Conservation (phyloP, 805 yeast species). For the Kodamaea kaohsiungensis region DNA sequence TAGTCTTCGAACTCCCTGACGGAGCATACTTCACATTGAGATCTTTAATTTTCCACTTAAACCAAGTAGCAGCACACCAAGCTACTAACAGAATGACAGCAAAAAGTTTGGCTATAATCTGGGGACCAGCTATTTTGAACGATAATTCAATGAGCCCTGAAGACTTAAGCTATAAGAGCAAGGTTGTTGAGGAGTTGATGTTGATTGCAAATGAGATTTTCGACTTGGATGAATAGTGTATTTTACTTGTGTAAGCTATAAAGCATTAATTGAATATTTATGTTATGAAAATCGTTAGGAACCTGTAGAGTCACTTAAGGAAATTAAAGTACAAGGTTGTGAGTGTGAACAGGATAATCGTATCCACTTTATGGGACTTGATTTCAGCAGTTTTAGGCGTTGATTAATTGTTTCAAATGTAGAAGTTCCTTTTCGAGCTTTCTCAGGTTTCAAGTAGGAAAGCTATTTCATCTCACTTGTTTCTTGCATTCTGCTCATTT, state of each 20-base stretch:
- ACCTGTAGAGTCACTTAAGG: too few relatives aligned
- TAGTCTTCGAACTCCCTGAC: constrained; percentile 89
- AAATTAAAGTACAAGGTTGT: too few relatives aligned
- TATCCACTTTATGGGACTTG: too few relatives aligned
- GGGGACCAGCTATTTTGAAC: constrained; percentile 90
- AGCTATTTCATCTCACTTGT: too few relatives aligned
- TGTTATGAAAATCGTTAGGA: not conserved
- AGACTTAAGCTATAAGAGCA: constrained; percentile 74
- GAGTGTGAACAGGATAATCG: too few relatives aligned
- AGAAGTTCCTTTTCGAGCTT: too few relatives aligned
- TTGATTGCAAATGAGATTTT: constrained; percentile 78
- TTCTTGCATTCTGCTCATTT: too few relatives aligned
- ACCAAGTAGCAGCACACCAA: constrained; percentile 65
- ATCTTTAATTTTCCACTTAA: constrained; percentile 80
- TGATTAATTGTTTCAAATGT: too few relatives aligned
- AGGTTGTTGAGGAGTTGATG: constrained; percentile 82
- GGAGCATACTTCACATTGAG: constrained; percentile 92
- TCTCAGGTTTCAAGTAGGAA: too few relatives aligned
- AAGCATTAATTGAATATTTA: not conserved
- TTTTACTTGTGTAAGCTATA: not conserved
- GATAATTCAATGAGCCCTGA: constrained; percentile 64
- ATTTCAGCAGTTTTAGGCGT: too few relatives aligned
- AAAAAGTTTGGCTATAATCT: constrained; percentile 80
- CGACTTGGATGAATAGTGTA: constrained; percentile 29
- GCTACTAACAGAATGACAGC: constrained; percentile 76